Base-by-base conservation (phyloP, 345 rosid species). In the Murraya paniculata region DNA sequence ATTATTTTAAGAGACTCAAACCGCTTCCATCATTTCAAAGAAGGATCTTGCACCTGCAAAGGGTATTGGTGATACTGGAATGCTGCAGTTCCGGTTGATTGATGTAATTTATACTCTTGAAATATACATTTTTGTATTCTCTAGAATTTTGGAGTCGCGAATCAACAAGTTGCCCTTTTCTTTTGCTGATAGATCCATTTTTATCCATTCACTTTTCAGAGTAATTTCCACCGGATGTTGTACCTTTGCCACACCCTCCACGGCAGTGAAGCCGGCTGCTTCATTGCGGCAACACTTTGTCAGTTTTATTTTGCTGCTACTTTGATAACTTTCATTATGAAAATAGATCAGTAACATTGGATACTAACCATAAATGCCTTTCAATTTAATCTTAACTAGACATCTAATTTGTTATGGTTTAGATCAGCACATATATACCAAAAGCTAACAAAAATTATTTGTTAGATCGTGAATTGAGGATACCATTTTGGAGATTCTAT, bases 11-110 rank as follows among this genome's bases (percentile, higher is more conserved):
- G 98, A 79, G 98, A 94, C 55, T 90, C 97, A 0, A 94, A 92
- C 78, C 97, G 98, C 82, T 94, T 94, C 87, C 97, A 94, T 84
- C 97, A 92, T 87, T 92, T 91, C 88, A 92, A 90, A 85, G 83
- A 84, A 35, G 98, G 97, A 41, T 48, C 86, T 9, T 94, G 98
- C 89, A 88, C 95, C 18, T 94, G 98, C 81, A 84, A 85, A 78
- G 95, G 94, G 73, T 92, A 86, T 79, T 94, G 98, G 97, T 94
- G 87, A 90, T 61, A 30, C 58, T 68, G 50, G 64, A 68, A 53
- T 60, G 69, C 13, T 21, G 7, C 48, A 33, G 22, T 19, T 35
- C 18, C 48, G 2, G 27, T 28, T 21, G 69, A 65, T 48, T 21
- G 9, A 65, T 35, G 24, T 31, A 65, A 65, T 45, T 35, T 1